Evolutionary conservation across 1,284 basidiomycete species (phyloP).

Genomic region (Chiua sp.): DNA sequence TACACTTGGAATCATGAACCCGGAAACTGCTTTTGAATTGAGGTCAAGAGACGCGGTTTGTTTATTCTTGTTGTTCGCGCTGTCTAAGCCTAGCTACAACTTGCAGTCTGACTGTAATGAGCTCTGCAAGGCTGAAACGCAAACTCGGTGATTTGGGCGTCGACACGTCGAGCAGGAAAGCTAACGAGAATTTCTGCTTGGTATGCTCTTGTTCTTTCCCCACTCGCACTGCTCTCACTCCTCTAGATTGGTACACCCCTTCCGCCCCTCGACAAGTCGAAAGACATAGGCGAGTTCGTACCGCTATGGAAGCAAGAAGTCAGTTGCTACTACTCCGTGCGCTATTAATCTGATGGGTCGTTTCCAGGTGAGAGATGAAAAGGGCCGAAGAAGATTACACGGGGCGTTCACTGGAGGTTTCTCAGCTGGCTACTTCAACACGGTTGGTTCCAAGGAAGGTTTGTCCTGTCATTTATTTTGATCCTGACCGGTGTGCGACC

Average conservation of each 20-base stretch:
- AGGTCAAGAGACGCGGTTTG: too few species aligned
- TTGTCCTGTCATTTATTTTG: constrained; percentile 18
- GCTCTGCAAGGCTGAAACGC: constrained; percentile 63
- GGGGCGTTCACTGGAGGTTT: constrained; percentile 99
- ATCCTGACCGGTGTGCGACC: not conserved
- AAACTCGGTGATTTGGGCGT: constrained; percentile 85
- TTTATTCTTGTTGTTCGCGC: too few species aligned
- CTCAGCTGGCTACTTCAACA: constrained; percentile 97
- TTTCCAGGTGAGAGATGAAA: constrained; percentile 87
- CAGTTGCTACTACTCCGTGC: constrained; percentile 26
- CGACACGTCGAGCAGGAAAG: constrained; percentile 67
- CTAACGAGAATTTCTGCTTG: constrained; percentile 89
- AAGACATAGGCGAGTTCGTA: constrained; percentile 92
- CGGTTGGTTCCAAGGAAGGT: constrained; percentile 96
- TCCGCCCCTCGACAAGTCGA: constrained; percentile 86
- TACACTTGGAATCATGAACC: too few species aligned
- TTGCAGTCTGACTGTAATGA: too few species aligned
- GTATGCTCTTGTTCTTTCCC: constrained; percentile 43
- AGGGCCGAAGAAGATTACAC: constrained; percentile 91
- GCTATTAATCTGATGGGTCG: constrained; percentile 25
- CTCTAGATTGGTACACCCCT: constrained; percentile 88
- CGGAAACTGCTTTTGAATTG: too few species aligned
- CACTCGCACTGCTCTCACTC: constrained; percentile 8
- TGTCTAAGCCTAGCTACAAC: too few species aligned
- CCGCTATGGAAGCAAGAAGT: constrained; percentile 99